These are phyloP conservation scores for Vitellaria paradoxa DNA, from an alignment of 179 eudicot genomes.

Conservation along the genomic window DNA sequence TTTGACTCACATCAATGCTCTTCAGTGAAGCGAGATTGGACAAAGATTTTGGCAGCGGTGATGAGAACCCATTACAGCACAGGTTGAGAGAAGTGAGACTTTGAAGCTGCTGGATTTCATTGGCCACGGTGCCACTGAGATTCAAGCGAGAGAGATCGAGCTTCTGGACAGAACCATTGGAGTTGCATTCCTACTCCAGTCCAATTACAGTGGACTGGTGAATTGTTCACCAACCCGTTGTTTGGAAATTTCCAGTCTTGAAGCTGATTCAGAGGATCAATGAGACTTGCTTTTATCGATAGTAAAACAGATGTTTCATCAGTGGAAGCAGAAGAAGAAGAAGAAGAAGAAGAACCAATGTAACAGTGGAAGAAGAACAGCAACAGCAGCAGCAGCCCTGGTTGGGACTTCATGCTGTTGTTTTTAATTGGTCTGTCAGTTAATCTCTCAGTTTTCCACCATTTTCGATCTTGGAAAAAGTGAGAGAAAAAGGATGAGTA, in stretches of 20 bases:
- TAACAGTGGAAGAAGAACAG: conserved; percentile 39
- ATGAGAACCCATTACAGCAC: conserved; percentile 68
- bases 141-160: conserved; percentile 81
- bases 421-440: background rate
- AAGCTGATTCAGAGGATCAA: conserved; percentile 59
- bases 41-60: conserved; percentile 49
- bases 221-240: conserved; percentile 13
- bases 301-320: conserved; percentile 49
- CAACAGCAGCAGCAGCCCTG: background rate
- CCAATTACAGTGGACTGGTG: conserved; percentile 64
- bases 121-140: conserved; percentile 62
- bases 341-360: conserved; percentile 24
- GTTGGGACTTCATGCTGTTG: conserved; percentile 28
- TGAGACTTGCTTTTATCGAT: conserved; percentile 53
- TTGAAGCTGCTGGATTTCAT: conserved; percentile 45
- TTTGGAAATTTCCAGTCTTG: conserved; percentile 48
- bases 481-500: conserved; percentile 4
- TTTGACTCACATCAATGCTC: conserved; percentile 76
- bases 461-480: conserved; percentile 14
- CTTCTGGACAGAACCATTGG: conserved; percentile 44
- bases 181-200: conserved; percentile 78
- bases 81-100: conserved; percentile 52
- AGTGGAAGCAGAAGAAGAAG: too few species aligned
- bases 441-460: conserved; percentile 10
- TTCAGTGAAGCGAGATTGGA: conserved; percentile 52